A percentile compares a stretch with the other conserved stretches of the same genome.
phyloP scores from a whole-genome alignment of 257 asterid species.

The Knoxia roxburghii region DNA sequence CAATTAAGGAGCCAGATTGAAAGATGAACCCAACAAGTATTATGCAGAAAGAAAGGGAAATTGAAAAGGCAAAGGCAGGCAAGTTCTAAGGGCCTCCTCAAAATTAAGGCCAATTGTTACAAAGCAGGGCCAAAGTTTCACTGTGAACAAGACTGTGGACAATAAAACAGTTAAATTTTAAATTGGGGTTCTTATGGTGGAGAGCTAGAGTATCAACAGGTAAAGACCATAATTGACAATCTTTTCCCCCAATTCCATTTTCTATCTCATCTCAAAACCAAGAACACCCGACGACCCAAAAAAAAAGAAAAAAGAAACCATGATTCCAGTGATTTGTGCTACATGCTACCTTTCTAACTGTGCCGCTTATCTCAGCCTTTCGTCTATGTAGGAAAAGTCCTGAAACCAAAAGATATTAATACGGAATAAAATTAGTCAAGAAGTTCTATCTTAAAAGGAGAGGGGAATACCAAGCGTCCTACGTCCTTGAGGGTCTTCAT shows the following conservation, averaged over 20 bases:
- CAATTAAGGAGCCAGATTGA: constrained; percentile 10
- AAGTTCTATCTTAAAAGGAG: constrained; percentile 5
- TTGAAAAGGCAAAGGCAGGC: not conserved
- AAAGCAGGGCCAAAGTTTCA: not conserved
- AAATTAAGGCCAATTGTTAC: too few relatives aligned
- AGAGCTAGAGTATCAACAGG: not conserved
- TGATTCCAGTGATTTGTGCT: constrained; percentile 10
- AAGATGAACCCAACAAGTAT: not conserved
- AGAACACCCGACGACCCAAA: too few relatives aligned
- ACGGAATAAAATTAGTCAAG: constrained; percentile 6
- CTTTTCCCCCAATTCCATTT: not conserved
- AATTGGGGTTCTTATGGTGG: not conserved
- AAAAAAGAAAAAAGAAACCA: not conserved
- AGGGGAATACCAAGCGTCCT: constrained; percentile 73
- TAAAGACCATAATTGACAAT: not conserved
- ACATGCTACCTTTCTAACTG: constrained; percentile 80
- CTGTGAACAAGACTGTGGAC: not conserved
- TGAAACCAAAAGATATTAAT: constrained; percentile 26
- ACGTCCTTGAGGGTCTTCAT: constrained; percentile 97
- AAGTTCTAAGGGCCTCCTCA: not conserved
- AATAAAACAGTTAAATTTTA: not conserved
- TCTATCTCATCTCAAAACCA: not conserved
- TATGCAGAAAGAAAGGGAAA: not conserved
- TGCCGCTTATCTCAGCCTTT: constrained; percentile 79
- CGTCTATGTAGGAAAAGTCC: constrained; percentile 97